Evolutionary conservation across 179 eudicot genomes (phyloP).

Genomic region (Sideroxylon spinosum): DNA sequence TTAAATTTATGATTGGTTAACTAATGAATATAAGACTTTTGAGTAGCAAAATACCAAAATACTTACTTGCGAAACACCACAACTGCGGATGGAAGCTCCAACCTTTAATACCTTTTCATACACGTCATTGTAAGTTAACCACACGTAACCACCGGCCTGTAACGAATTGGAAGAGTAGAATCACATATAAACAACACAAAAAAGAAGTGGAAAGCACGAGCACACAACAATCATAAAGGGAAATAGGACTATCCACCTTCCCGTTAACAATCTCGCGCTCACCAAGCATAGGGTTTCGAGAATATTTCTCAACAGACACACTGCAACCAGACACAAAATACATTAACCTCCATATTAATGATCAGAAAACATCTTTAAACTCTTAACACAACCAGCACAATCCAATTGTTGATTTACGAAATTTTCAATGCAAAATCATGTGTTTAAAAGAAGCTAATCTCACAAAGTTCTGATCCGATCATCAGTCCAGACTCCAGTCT

Average conservation of each 20-base stretch:
- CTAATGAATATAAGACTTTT: neutral
- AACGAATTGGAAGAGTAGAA: neutral
- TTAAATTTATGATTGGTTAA: neutral
- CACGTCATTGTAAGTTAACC: conserved; percentile 78
- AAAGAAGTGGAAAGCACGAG: neutral
- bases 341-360: neutral
- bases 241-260: conserved; percentile 34
- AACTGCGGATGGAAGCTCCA: conserved; percentile 69
- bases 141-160: conserved; percentile 63
- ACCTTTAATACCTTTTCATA: conserved; percentile 56
- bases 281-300: conserved; percentile 75
- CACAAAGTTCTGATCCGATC: neutral
- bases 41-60: neutral
- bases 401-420: neutral
- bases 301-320: conserved; percentile 62
- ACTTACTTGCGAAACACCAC: conserved; percentile 63
- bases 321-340: conserved; percentile 24
- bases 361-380: neutral
- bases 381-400: neutral
- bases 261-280: conserved; percentile 50
- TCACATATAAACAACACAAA: neutral
- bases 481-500: neutral
- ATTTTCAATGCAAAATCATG: neutral
- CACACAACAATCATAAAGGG: neutral
- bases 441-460: neutral